Percentiles rank a stretch among this genome's conserved stretches.
Evolutionary conservation across 495 filamentous ascomycete species (phyloP).

Genomic region (Letharia lupina): DNA sequence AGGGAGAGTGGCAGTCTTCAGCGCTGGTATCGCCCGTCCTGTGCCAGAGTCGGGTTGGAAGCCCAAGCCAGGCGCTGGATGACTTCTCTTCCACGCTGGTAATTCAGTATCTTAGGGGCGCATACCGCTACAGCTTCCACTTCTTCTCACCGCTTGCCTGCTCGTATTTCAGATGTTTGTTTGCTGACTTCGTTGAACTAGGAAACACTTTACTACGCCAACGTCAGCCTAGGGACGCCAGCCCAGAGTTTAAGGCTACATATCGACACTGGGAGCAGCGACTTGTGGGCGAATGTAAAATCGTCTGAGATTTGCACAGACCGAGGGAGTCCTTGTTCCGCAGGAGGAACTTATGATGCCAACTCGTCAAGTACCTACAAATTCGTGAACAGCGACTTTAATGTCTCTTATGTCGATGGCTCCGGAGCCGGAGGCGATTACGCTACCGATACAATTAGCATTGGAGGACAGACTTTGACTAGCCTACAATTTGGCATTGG

Average conservation of each 20-base stretch:
- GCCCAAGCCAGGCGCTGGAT: neutral
- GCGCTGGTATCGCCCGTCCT: neutral
- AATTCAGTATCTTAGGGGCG: neutral
- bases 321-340: constrained; percentile 40
- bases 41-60: neutral
- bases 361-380: constrained; percentile 73
- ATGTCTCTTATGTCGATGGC: constrained; percentile 87
- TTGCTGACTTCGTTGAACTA: neutral
- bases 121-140: neutral
- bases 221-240: constrained; percentile 65
- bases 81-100: neutral
- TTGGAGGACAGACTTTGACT: constrained; percentile 54
- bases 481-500: constrained; percentile 82
- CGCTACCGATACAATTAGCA: constrained; percentile 63
- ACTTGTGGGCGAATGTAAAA: constrained; percentile 54
- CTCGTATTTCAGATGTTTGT: neutral
- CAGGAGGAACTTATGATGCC: constrained; percentile 60
- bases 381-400: constrained; percentile 70
- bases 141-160: neutral
- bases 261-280: constrained; percentile 79
- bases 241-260: constrained; percentile 54
- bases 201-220: constrained; percentile 50
- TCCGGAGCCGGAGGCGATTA: constrained; percentile 77
- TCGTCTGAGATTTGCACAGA: constrained; percentile 17
- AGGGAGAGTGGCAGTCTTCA: neutral